Conservation (phyloP, 768 basidiomycete genomes). For the Pleurotus eryngii region DNA sequence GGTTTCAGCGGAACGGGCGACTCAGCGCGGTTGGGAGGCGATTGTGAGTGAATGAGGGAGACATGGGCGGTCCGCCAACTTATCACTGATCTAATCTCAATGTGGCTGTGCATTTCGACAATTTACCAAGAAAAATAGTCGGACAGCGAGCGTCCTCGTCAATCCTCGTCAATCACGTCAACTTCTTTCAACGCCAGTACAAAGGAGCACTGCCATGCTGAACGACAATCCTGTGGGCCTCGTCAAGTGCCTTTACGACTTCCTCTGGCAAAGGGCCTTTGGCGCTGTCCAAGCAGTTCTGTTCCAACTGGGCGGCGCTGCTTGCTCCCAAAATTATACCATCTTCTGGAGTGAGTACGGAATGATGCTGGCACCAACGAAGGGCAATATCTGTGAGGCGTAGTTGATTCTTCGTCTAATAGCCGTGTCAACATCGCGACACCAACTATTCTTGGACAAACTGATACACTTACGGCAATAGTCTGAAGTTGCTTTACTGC, state of each 20-base stretch:
- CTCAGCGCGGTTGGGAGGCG: not conserved
- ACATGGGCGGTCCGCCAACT: not conserved
- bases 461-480: slow-evolving; percentile 31
- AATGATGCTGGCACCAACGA: slow-evolving; percentile 52
- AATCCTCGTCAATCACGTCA: no score
- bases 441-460: not conserved
- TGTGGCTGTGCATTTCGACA: slow-evolving; percentile 1
- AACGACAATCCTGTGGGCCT: slow-evolving; percentile 41
- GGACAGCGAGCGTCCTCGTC: no score
- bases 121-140: no score
- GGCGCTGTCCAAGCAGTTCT: slow-evolving; percentile 42
- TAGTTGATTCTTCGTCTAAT: slow-evolving; percentile 36
- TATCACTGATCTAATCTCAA: slow-evolving; percentile 7
- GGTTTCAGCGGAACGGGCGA: not conserved
- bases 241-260: slow-evolving; percentile 46
- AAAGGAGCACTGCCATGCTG: slow-evolving; percentile 17
- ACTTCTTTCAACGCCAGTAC: slow-evolving; percentile 3
- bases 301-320: slow-evolving; percentile 39
- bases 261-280: slow-evolving; percentile 55
- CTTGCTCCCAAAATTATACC: slow-evolving; percentile 50
- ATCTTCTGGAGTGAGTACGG: slow-evolving; percentile 33
- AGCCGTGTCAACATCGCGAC: no score
- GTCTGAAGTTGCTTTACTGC: slow-evolving; percentile 38
- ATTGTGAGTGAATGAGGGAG: not conserved
- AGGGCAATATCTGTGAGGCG: slow-evolving; percentile 41